These are phyloP conservation scores for Yarrowia hollandica DNA, from an alignment of 805 yeast genomes.

Conservation along the genomic window DNA sequence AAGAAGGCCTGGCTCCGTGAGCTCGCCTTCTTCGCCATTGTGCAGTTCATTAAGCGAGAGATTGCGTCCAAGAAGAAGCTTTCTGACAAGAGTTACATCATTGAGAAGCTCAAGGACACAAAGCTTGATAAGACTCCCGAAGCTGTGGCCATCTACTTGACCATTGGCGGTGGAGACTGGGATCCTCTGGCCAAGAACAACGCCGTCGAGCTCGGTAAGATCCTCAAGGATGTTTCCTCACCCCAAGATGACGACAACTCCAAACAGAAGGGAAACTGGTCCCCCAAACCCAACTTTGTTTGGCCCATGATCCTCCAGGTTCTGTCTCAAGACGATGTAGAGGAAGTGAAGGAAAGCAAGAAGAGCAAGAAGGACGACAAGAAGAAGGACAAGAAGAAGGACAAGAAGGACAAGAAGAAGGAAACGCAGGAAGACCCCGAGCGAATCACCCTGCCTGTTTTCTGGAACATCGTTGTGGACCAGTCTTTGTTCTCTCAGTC, in stretches of 20 bases:
- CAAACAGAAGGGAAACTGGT: slow-evolving; percentile 33
- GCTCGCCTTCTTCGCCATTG: slow-evolving; percentile 70
- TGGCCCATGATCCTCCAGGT: slow-evolving; percentile 33
- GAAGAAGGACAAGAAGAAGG: slow-evolving; percentile 34
- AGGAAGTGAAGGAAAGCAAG: slow-evolving; percentile 32
- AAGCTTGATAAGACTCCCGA: slow-evolving; percentile 70
- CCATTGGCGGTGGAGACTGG: slow-evolving; percentile 48
- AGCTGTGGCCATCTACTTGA: slow-evolving; percentile 71
- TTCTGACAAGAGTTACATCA: slow-evolving; percentile 32
- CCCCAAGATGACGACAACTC: slow-evolving; percentile 42
- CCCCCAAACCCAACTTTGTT: slow-evolving; percentile 38
- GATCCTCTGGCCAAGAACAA: slow-evolving; percentile 78
- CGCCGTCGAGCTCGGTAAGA: slow-evolving; percentile 58
- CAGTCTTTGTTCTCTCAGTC: slow-evolving; percentile 73
- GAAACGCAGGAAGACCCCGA: slow-evolving; percentile 33
- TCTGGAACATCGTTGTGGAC: slow-evolving; percentile 79
- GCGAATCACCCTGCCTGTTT: slow-evolving; percentile 51
- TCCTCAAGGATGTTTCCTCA: slow-evolving; percentile 48
- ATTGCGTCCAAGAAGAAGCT: slow-evolving; percentile 6
- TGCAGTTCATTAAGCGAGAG: slow-evolving; percentile 43
- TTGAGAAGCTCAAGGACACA: slow-evolving; percentile 50
- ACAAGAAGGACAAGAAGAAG: slow-evolving; percentile 38
- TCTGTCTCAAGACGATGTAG: slow-evolving; percentile 18
- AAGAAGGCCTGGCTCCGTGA: slow-evolving; percentile 85
- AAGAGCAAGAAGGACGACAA: slow-evolving; percentile 32